These are phyloP conservation scores for Aspergillus unguis DNA, from an alignment of 2,329 filamentous ascomycete species.

Conservation along the genomic window DNA sequence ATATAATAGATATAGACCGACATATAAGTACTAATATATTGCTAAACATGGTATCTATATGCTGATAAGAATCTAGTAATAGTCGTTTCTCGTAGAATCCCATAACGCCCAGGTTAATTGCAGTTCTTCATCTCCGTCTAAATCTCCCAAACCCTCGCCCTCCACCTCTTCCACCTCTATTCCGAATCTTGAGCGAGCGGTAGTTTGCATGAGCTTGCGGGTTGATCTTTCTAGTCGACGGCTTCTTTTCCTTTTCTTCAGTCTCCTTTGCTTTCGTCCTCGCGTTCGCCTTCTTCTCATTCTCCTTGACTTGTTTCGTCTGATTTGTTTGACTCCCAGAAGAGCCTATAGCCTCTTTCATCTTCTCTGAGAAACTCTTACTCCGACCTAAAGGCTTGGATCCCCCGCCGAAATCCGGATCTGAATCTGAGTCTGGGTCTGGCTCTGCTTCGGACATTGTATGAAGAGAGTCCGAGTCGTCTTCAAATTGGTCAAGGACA, in stretches of 20 bases:
- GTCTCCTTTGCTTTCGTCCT: constrained; percentile 16
- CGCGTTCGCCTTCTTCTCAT: constrained; percentile 2
- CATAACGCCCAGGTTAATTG: not conserved
- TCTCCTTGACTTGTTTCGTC: constrained; percentile 8
- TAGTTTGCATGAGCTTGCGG: constrained; percentile 49
- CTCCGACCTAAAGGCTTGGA: constrained; percentile 19
- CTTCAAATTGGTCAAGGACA: constrained; percentile 3
- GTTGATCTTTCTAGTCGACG: constrained; percentile 39
- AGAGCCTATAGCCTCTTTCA: constrained; percentile 35
- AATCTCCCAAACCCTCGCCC: constrained; percentile 37
- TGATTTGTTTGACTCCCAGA: constrained; percentile 13
- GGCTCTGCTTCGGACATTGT: constrained; percentile 30
- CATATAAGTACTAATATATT: constrained; percentile 3
- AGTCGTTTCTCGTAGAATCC: constrained; percentile 19
- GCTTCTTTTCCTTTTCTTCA: constrained; percentile 25
- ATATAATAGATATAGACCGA: constrained; percentile 5
- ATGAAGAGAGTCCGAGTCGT: constrained; percentile 23
- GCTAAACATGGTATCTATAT: constrained; percentile 19
- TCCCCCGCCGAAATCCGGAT: constrained; percentile 28
- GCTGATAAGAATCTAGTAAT: constrained; percentile 6
- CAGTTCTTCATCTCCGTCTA: constrained; percentile 29
- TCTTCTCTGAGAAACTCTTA: constrained; percentile 36
- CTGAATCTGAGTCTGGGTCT: constrained; percentile 20
- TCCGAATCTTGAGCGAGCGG: constrained; percentile 46
- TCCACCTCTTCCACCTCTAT: constrained; percentile 35